These are phyloP conservation scores for Fraxinus velutina DNA, from an alignment of 305 asterid species.

Conservation along the genomic window DNA sequence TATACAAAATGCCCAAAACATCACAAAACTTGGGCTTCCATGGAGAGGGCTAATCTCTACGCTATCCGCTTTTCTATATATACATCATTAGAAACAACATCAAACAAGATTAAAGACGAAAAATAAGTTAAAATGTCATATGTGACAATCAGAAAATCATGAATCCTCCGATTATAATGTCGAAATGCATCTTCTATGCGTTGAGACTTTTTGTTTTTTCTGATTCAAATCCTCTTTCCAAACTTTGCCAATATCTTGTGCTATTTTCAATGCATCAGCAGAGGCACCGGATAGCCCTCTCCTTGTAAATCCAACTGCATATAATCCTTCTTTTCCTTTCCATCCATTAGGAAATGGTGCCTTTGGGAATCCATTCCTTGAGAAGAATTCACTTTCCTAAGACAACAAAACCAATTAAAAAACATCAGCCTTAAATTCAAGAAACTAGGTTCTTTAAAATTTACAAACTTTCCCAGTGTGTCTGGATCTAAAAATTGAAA, in stretches of 20 bases:
- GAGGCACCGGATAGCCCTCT: conserved; percentile 71
- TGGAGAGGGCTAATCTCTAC: conserved; percentile 48
- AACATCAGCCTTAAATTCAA: conserved; percentile 17
- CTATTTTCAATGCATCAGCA: conserved; percentile 56
- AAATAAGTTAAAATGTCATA: not conserved
- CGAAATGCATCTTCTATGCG: conserved; percentile 63
- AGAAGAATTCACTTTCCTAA: conserved; percentile 59
- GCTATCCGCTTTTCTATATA: conserved; percentile 26
- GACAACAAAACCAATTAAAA: not conserved
- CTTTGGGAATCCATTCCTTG: conserved; percentile 54
- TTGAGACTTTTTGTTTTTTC: conserved; percentile 57
- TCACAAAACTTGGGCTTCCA: conserved; percentile 36
- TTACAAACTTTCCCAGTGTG: not conserved
- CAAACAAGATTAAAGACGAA: not conserved
- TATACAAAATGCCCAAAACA: conserved; percentile 32
- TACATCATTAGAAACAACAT: not conserved
- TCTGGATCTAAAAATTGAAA: not conserved
- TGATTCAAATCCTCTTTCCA: conserved; percentile 62
- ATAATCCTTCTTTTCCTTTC: conserved; percentile 65
- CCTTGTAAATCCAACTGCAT: conserved; percentile 70
- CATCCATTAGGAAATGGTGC: conserved; percentile 52
- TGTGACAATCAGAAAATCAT: not conserved
- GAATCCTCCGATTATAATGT: conserved; percentile 34
- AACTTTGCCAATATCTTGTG: conserved; percentile 57
- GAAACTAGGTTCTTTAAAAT: not conserved